These are phyloP conservation scores for Setaria italica DNA, from an alignment of 202 grass and related monocot species.

Conservation along the genomic window DNA sequence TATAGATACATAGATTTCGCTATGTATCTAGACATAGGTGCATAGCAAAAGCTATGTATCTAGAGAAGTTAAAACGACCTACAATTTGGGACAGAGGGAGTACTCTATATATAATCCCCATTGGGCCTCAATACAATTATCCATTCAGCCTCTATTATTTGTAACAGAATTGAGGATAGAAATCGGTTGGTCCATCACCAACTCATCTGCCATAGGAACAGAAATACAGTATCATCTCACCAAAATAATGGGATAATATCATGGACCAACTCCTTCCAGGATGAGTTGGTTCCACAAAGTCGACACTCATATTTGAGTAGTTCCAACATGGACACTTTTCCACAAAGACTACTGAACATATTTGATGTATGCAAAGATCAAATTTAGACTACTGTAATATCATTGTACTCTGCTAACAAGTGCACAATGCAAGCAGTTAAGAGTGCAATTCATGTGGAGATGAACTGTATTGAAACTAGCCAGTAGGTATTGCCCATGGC, in stretches of 20 bases:
- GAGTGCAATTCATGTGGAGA: background rate
- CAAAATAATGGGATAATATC: background rate
- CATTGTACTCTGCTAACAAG: background rate
- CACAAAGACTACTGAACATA: background rate
- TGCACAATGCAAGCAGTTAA: background rate
- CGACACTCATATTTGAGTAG: background rate
- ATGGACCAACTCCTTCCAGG: background rate
- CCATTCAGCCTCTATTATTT: too few species aligned
- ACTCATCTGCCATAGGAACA: background rate
- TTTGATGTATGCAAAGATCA: background rate
- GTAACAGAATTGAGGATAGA: background rate
- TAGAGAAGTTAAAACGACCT: too few species aligned
- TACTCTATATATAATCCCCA: too few species aligned
- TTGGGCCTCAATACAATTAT: too few species aligned
- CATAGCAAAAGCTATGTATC: too few species aligned
- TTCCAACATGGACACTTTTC: background rate
- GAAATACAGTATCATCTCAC: background rate
- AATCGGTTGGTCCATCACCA: background rate
- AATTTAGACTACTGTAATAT: background rate
- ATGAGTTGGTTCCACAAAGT: background rate
- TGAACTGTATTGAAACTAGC: background rate
- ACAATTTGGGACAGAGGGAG: too few species aligned
- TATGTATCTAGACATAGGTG: too few species aligned
- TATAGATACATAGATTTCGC: too few species aligned
- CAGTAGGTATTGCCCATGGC: background rate